Base-by-base conservation (phyloP, 768 basidiomycete genomes). In the Rhodotorula graminis region DNA sequence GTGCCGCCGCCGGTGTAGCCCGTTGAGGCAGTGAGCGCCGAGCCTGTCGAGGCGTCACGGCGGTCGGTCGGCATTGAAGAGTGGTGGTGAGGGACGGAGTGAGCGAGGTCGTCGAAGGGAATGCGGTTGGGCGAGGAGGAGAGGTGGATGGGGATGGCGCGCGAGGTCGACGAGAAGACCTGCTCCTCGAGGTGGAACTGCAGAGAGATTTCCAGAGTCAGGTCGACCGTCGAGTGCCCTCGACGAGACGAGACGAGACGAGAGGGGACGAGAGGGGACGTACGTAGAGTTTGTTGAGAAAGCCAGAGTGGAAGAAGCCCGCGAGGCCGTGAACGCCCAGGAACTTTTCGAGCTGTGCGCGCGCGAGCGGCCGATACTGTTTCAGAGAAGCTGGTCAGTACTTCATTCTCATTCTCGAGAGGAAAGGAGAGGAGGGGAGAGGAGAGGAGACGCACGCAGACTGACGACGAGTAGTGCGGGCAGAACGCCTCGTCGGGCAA, bases 201-300 rank as follows among this genome's bases (percentile, higher is more conserved):
- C 25, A 40, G 27, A 29, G 46, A 1, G 25, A 6, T 23, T 3
- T 1, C 21, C 33, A 29, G 19, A 4, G 44, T 52, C 27, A 57
- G 29, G n/a, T n/a, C n/a, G n/a, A n/a, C n/a, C n/a, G n/a, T n/a
- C 11, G 3, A 0, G n/a, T 14, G 59, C 18, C 8, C 56, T 37
- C 21, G 37, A 27, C 56, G 9, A 29, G 57, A 23, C 3, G 19
- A 64, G 47, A n/a, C n/a, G n/a, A n/a, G n/a, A n/a, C n/a, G n/a
- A n/a, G n/a, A n/a, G n/a, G n/a, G n/a, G n/a, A n/a, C n/a, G 18
- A 40, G n/a, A 11, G 27, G 31, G 18, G 19, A 80, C 85, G 77
- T 77, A 88, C 80, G 78, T 90, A 91, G 29, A 91, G 77, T 78
- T 88, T 88, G 81, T 90, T 90, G 75, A 91, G 78, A 69, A 90